Evolutionary conservation across 305 asterid species (phyloP).

Genomic region (Fraxinus floribunda): DNA sequence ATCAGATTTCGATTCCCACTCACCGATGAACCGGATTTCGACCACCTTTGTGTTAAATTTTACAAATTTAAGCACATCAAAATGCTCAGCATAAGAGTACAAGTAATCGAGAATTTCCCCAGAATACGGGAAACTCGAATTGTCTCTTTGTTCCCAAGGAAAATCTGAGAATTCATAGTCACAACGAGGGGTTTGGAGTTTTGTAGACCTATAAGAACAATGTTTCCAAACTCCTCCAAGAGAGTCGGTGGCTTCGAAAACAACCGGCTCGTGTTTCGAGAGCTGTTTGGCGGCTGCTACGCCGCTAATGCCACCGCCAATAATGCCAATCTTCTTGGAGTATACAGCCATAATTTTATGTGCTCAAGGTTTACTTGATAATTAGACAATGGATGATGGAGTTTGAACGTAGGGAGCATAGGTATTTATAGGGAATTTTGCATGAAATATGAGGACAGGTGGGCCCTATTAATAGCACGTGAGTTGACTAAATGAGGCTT

Average conservation of each 20-base stretch:
- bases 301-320: slow-evolving; percentile 90
- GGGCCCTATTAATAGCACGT: slow-evolving; percentile 32
- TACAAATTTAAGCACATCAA: slow-evolving; percentile 59
- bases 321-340: slow-evolving; percentile 53
- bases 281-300: slow-evolving; percentile 81
- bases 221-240: slow-evolving; percentile 94
- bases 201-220: slow-evolving; percentile 68
- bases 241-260: slow-evolving; percentile 72
- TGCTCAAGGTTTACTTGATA: neutral
- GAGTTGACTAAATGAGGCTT: slow-evolving; percentile 35
- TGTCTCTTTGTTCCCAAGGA: slow-evolving; percentile 85
- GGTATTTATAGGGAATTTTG: slow-evolving; percentile 49
- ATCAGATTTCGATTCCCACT: slow-evolving; percentile 21
- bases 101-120: slow-evolving; percentile 67
- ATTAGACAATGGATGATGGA: slow-evolving; percentile 15
- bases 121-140: slow-evolving; percentile 64
- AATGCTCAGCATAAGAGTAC: slow-evolving; percentile 58
- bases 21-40: slow-evolving; percentile 60
- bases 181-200: slow-evolving; percentile 82
- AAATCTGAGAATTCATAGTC: slow-evolving; percentile 90
- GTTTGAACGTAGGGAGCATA: slow-evolving; percentile 11
- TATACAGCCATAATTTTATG: slow-evolving; percentile 31
- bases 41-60: slow-evolving; percentile 74
- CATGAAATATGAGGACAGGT: slow-evolving; percentile 36
- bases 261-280: slow-evolving; percentile 52